Conservation (phyloP, 2,329 filamentous ascomycete genomes). For the Pestalotiopsis sp. region DNA sequence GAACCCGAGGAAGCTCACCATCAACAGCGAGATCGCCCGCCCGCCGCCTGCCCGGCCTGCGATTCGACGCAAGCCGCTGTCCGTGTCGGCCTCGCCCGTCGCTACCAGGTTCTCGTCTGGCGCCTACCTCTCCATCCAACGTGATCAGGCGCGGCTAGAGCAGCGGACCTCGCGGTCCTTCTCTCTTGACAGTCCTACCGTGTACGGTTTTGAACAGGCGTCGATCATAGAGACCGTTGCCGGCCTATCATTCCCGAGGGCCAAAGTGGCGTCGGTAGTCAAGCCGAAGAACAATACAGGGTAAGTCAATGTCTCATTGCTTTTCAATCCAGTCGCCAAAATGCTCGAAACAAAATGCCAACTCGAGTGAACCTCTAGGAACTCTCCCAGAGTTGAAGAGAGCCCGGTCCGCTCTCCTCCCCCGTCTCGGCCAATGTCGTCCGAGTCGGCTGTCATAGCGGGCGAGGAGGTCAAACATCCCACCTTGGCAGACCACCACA, state of each 20-base stretch:
- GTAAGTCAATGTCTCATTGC: slow-evolving; percentile 34
- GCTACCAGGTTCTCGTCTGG: slow-evolving; percentile 50
- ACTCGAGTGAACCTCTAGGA: slow-evolving; percentile 25
- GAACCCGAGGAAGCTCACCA: slow-evolving; percentile 32
- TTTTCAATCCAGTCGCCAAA: slow-evolving; percentile 25
- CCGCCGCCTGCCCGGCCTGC: slow-evolving; percentile 26
- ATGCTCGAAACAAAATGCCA: slow-evolving; percentile 4
- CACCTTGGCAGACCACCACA: slow-evolving; percentile 30
- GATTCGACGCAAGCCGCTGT: slow-evolving; percentile 65
- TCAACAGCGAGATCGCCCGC: slow-evolving; percentile 23
- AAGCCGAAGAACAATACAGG: slow-evolving; percentile 16
- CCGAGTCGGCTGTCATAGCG: slow-evolving; percentile 24
- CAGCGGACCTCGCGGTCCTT: slow-evolving; percentile 56
- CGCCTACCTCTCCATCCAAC: slow-evolving; percentile 36
- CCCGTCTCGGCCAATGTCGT: slow-evolving; percentile 21
- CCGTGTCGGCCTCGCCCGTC: slow-evolving; percentile 54
- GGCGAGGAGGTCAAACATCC: slow-evolving; percentile 30
- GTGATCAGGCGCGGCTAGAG: slow-evolving; percentile 51
- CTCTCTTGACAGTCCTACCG: slow-evolving; percentile 62
- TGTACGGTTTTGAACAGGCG: slow-evolving; percentile 58
- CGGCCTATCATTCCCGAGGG: slow-evolving; percentile 13
- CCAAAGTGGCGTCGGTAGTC: slow-evolving; percentile 3
- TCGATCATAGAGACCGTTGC: slow-evolving; percentile 12
- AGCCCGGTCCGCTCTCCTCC: slow-evolving; percentile 10
- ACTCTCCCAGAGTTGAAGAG: slow-evolving; percentile 21